Base-by-base conservation (phyloP, 192 early-diverging fungal species). In the Ambispora gerdemannii region DNA sequence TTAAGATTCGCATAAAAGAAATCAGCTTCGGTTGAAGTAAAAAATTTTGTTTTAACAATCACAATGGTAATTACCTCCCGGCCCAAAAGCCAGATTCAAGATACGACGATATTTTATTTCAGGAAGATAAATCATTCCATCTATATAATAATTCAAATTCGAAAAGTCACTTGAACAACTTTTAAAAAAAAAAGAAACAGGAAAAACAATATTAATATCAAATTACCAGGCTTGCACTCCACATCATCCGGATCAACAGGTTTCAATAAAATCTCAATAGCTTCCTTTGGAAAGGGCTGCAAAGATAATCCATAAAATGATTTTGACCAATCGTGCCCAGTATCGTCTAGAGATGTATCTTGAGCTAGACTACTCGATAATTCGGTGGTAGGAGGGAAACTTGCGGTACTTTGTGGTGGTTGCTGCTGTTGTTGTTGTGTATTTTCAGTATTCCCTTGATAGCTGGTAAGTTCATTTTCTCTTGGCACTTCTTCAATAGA, bases 41-140 rank as follows among this genome's bases (percentile, higher is more conserved):
- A n/a, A n/a, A n/a, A n/a, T n/a, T n/a, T n/a, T n/a, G n/a, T n/a
- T n/a, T n/a, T n/a, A n/a, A n/a, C n/a, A n/a, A n/a, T n/a, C n/a
- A n/a, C n/a, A n/a, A n/a, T 20, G 10, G 1, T 22, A 72, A 69
- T 53, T 76, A 72, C 89, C 91, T 71, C 92, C 96, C 19, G 96
- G 96, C 20, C 95, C 94, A 82, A 98, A 97, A 6, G 95, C 92
- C 51, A 84, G 86, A 81, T 96, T 96, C 43, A 98, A 84, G 53
- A 96, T 92, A 43, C 95, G 88, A n/a, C 96, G 86, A 78, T 96
- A 97, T 67, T 97, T 97, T 73, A 98, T 98, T 80, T 97, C 97
- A 38, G 95, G 95, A 19, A 97, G 81, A 71, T 97, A 97, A 22
- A 95, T 72, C 38, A 94, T 66, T n/a, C 97, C 97, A 73, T 98